Evolutionary conservation across 2,329 filamentous ascomycete genomes (phyloP), one percentile per base, ranked within the genome.

Genomic region (Pseudopithomyces maydicus): DNA sequence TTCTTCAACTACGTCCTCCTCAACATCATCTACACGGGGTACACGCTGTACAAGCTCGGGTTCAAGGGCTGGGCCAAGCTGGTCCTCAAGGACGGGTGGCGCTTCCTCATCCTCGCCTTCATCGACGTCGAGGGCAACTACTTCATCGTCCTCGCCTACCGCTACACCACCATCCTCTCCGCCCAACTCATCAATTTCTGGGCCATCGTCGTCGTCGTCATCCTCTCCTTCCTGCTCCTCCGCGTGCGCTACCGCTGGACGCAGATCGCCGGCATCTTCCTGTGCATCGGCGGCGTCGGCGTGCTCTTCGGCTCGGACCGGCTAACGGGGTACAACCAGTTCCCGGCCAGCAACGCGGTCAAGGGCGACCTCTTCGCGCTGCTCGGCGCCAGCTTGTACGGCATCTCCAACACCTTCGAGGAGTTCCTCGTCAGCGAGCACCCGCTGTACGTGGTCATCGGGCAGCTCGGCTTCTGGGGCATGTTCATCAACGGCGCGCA

Each of bases 101-200:
- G 92, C 78, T 98, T 82, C 79, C 84, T 96, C 68, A 91, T 97
- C 76, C 86, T 99, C 59, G 88, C 90, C 51, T 97, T 98, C 77
- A 85, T 95, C 66, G 95, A 99, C 73, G 94, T 98, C 48, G 86
- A 97, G 78, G 95, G 95, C 59, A 99, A 99, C 80, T 99, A 97
- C 82, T 98, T 98, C 74, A 93, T 93, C 69, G 94, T 99, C 49
- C 84, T 97, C 48, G 95, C 94, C 5, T 99, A 98, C 80, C 85
- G 90, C 57, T 88, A 76, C 57, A 97, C 94, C 53, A 97, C 93
- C 70, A 89, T 97, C 67, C 84, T 98, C 47, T 95, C 90, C 19
- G 92, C 92, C 15, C 93, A 98, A 82, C 85, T 99, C 51, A 92
- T 99, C 79, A 97, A 97, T 83, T 98, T 98, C 80, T 98, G 94